Percentiles rank a stretch among this genome's conserved stretches.
Evolutionary conservation across 2,329 filamentous ascomycete species (phyloP).

Genomic region (Furcasterigmium furcatum): DNA sequence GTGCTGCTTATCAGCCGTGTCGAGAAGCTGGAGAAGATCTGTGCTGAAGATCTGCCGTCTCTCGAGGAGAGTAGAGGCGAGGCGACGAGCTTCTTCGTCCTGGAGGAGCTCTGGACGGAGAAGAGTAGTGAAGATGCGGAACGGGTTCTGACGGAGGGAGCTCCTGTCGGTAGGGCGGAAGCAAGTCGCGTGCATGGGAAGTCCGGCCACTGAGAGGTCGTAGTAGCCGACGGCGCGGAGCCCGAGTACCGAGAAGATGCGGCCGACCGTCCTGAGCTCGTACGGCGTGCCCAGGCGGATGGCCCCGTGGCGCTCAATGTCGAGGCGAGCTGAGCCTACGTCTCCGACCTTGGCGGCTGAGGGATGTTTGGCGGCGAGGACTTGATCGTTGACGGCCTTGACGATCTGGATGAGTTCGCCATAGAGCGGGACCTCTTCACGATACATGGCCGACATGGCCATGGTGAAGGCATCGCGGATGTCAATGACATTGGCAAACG

Average conservation of each 20-base stretch:
- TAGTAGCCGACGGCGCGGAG: conserved; percentile 51
- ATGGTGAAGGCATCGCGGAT: conserved; percentile 22
- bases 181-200: conserved; percentile 49
- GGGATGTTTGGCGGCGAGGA: neutral
- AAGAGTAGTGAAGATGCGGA: conserved; percentile 33
- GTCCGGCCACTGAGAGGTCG: conserved; percentile 39
- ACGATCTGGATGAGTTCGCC: conserved; percentile 26
- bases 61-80: conserved; percentile 28
- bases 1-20: conserved; percentile 24
- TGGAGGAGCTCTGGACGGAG: conserved; percentile 37
- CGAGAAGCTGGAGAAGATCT: conserved; percentile 31
- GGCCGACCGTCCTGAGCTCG: conserved; percentile 37
- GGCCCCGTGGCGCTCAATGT: conserved; percentile 37
- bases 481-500: conserved; percentile 9
- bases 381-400: conserved; percentile 16
- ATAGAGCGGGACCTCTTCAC: conserved; percentile 28
- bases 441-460: conserved; percentile 30
- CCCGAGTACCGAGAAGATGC: conserved; percentile 42
- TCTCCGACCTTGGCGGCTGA: neutral
- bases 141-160: conserved; percentile 35
- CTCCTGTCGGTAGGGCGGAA: conserved; percentile 37
- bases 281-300: conserved; percentile 42
- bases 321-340: conserved; percentile 1
- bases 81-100: conserved; percentile 19
- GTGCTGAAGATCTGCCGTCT: conserved; percentile 37